Evolutionary conservation across 805 yeast species (phyloP).

Genomic region (Scheffersomyces spartinae): DNA sequence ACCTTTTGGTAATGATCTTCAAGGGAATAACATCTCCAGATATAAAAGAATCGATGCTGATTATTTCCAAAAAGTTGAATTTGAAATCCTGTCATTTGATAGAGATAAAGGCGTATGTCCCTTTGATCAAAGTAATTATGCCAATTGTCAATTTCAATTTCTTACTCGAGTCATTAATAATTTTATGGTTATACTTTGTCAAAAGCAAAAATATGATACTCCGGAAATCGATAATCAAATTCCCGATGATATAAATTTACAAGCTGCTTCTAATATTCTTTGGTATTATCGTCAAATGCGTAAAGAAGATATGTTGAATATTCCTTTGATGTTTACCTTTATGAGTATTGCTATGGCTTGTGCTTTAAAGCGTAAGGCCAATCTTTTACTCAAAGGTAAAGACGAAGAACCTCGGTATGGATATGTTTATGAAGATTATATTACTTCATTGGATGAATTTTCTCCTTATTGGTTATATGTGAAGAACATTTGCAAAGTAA

Average conservation of each 20-base stretch:
- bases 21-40: conserved; percentile 6
- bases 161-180: conserved; percentile 17
- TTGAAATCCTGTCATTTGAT: conserved; percentile 14
- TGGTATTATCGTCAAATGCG: conserved; percentile 12
- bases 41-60: conserved; percentile 12
- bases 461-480: conserved; percentile 15
- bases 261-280: conserved; percentile 16
- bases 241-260: conserved; percentile 12
- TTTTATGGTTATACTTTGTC: conserved; percentile 13
- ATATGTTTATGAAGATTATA: conserved; percentile 10
- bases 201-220: conserved; percentile 15
- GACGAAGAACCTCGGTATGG: conserved; percentile 1
- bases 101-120: conserved; percentile 1
- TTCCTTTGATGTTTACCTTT: conserved; percentile 17
- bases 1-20: conserved; percentile 10
- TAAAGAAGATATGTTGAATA: conserved; percentile 10
- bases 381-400: conserved; percentile 3
- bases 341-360: conserved; percentile 16
- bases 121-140: conserved; percentile 1
- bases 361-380: conserved; percentile 10
- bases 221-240: conserved; percentile 9
- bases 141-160: conserved; percentile 7
- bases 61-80: conserved; percentile 15
- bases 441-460: conserved; percentile 11
- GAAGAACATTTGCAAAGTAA: conserved; percentile 14